Base-by-base conservation (phyloP, 352 stramenopile species). In the Globisporangium parvum region DNA sequence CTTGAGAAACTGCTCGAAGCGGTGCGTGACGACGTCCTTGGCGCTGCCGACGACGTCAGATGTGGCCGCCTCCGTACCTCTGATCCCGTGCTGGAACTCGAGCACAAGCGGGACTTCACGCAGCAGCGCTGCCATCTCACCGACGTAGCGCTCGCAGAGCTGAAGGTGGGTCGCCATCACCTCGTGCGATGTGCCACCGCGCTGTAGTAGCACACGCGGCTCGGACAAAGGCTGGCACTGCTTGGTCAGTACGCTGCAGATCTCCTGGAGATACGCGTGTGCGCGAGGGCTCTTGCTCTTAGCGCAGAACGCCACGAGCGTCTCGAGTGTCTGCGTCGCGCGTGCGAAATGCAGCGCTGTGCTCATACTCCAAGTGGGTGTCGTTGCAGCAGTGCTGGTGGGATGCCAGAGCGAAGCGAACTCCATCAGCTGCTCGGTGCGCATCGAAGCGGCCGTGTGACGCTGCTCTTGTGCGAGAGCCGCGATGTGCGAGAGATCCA, bases 121-220 rank as follows among this genome's bases (percentile, higher is more conserved):
- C 23, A 75, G 31, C 40, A 75, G 60, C 11, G 48, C 52, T 24
- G 67, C 31, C 17, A 63, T 58, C 46, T 78, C 70, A 14, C 67
- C 47, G 31, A 75, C 49, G 53, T 69, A 69, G 1, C 39, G 37
- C 55, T 75, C 64, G 45, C 57, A 73, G 10, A 60, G 46, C 4
- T 59, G 40, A 24, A 67, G 60, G 18, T 77, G 66, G 6, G 68
- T n/a, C 1, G 31, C 12, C 35, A 52, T 23, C 18, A 47, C 39
- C 14, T 55, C 28, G 0, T 21, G 26, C 3, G 53, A 28, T 20
- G 37, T 10, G 14, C 33, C 53, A 11, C 3, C 39, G 39, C 17
- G 39, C 17, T 9, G 12, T 5, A 4, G 4, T 4, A n/a, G 4
- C 39, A 48, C n/a, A 17, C 26, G 39, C 21, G 20, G 41, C 37